These are phyloP conservation scores for Dacryopinax spathularia DNA, from an alignment of 768 basidiomycete species.

Conservation along the genomic window DNA sequence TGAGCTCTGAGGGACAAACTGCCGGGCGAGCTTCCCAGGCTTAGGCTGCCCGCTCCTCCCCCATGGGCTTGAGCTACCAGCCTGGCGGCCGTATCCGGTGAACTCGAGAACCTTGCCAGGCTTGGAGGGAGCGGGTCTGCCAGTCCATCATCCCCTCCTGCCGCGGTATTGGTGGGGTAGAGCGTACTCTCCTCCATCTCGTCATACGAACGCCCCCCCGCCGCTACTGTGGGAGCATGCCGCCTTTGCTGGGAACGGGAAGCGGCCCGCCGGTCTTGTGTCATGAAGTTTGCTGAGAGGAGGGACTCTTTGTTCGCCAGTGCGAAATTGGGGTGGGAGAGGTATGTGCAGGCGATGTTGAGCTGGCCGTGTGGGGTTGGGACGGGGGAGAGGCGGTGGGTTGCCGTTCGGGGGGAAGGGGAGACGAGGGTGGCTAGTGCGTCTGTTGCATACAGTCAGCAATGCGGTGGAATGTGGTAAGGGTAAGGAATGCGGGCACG, in stretches of 20 bases:
- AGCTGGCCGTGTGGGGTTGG: neutral
- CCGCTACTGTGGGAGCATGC: neutral
- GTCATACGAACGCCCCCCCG: neutral
- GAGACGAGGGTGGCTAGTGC: neutral
- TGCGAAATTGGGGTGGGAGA: neutral
- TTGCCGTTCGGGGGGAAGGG: neutral
- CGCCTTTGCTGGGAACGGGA: neutral
- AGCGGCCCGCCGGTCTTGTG: neutral
- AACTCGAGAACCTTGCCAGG: neutral
- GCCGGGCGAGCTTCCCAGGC: neutral
- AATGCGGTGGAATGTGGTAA: too few species aligned
- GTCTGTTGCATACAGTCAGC: too few species aligned
- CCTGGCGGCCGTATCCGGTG: neutral
- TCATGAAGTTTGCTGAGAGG: neutral
- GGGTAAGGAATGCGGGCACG: neutral
- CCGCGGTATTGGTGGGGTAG: too few species aligned
- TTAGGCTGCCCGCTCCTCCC: too few species aligned
- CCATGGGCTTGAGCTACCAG: neutral
- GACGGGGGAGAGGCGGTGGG: neutral
- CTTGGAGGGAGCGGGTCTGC: neutral
- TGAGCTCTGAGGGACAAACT: neutral
- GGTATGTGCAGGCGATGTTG: neutral
- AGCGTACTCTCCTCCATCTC: neutral
- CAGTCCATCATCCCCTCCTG: neutral
- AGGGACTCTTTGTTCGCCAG: neutral